Evolutionary conservation across 2,329 filamentous ascomycete species (phyloP), one percentile per base, ranked within the genome.

Genomic region (Microsporum audouinii): DNA sequence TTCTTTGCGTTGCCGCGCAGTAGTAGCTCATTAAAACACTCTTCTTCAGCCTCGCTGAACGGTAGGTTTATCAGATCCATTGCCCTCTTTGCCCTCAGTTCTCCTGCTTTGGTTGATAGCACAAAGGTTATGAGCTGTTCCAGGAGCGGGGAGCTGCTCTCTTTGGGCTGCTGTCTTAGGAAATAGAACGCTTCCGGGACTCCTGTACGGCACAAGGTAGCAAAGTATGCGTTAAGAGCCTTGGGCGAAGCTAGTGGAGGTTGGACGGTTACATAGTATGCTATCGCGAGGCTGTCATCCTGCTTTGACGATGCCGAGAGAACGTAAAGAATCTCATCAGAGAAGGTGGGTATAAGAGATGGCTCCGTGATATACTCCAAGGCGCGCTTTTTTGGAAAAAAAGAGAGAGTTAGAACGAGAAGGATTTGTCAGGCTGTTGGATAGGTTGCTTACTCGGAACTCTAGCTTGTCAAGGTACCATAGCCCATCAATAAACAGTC

Each of bases 301-400:
- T 79, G 77, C 56, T 80, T 76, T 47, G 79, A 76, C 41, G 84
- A 79, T 65, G 84, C 80, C 2, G 89, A 83, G 3, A 94, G 81
- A 3, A 82, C 80, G 31, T 82, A 81, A 66, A 94, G 80, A 59
- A 95, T 91, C 63, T 95, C 88, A 73, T 94, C 89, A 61, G 88
- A 82, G 68, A 94, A 95, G 60, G 90, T 90, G 39, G 88, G 85
- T 23, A 87, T 84, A 3, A 95, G 80, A 1, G 87, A 89, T 0
- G 90, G 89, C 68, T 94, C 87, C 2, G 88, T 86, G 12, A 95
- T 82, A 70, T 87, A 85, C 67, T 89, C 85, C 33, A 95, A 79
- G 2, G 89, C 88, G 65, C 77, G 75, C 81, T 88, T 7, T 56
- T 23, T 31, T 23, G 14, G 61, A 59, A 23, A 23, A 23, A 23